Base-by-base conservation (phyloP, 768 basidiomycete species). In the Amanita polypyramis region DNA sequence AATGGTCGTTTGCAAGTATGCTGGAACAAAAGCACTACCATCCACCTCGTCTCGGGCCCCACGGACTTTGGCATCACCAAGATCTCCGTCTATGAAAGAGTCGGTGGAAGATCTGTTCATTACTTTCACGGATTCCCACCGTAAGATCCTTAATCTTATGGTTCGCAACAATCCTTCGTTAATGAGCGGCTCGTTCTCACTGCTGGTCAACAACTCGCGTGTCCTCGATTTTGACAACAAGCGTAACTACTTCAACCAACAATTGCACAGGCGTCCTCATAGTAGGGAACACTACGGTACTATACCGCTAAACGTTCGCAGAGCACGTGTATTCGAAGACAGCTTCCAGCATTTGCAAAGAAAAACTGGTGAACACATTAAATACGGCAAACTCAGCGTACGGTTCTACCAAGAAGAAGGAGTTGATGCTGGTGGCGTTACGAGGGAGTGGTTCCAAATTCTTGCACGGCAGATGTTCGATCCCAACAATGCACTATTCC, bases 171-270 rank as follows among this genome's bases (percentile, higher is more conserved):
- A 98, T 61, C 96, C 96, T 2, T 92, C 94, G 0, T 66, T 99
- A 35, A 94, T 99, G 88, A 91, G 90, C 56, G 96, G 96, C 9
- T 97, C 95, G 1, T 99, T 99, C 74, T 92, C 94, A 12, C 74
- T 99, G 1, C 73, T 99, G 53, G 87, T 99, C 39, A 83, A 94
- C 66, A 99, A 99, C 58, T 85, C 96, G 40, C 82, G 91, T 25
- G 93, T 98, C 19, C 77, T 99, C 48, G 96, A 98, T 71, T 98
- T 98, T 61, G 96, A 98, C 72, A 98, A 98, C 80, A 99, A 99
- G 70, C 81, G 96, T 30, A 95, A 94, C 59, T 94, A 91, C 67
- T 93, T 93, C 69, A 82, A 76, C 36, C 92, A 95, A 62, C 91
- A 94, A 60, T 73, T 96, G 6, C 93, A 93, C 60, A 81, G 85